These are phyloP conservation scores for Colletotrichum graminicola DNA, from an alignment of 2,329 filamentous ascomycete species.

Conservation along the genomic window DNA sequence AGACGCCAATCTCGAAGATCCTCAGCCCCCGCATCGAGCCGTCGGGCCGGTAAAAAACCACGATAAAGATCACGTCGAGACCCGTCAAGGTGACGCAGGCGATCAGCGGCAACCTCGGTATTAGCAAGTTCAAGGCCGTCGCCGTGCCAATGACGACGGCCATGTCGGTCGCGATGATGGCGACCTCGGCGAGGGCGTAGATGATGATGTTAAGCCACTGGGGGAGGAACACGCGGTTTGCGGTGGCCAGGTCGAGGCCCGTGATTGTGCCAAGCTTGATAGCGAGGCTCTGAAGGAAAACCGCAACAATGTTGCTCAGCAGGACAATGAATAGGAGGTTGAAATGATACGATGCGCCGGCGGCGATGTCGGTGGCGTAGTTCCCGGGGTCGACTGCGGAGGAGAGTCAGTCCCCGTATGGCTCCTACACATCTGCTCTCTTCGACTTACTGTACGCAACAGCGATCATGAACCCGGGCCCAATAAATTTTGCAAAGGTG, in stretches of 20 bases:
- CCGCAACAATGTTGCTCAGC: conserved; percentile 77
- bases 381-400: conserved; percentile 70
- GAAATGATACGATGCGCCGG: conserved; percentile 75
- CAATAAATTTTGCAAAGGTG: conserved; percentile 58
- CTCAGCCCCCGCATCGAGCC: conserved; percentile 70
- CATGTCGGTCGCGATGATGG: conserved; percentile 79
- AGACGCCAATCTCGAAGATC: conserved; percentile 73
- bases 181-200: conserved; percentile 73
- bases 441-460: conserved; percentile 66
- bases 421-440: neutral
- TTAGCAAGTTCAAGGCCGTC: conserved; percentile 75
- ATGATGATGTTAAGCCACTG: conserved; percentile 73
- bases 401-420: neutral
- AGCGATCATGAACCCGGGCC: conserved; percentile 75
- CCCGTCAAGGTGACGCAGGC: conserved; percentile 77
- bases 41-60: conserved; percentile 74
- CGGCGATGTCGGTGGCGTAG: conserved; percentile 77
- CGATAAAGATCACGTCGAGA: conserved; percentile 74
- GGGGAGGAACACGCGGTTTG: conserved; percentile 74
- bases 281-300: conserved; percentile 76
- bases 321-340: conserved; percentile 76
- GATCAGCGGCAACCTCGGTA: conserved; percentile 73
- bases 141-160: conserved; percentile 80
- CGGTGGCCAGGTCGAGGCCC: conserved; percentile 75
- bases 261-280: conserved; percentile 79